phyloP scores from a whole-genome alignment of 768 basidiomycete species.

The Psilocybe cyanescens region DNA sequence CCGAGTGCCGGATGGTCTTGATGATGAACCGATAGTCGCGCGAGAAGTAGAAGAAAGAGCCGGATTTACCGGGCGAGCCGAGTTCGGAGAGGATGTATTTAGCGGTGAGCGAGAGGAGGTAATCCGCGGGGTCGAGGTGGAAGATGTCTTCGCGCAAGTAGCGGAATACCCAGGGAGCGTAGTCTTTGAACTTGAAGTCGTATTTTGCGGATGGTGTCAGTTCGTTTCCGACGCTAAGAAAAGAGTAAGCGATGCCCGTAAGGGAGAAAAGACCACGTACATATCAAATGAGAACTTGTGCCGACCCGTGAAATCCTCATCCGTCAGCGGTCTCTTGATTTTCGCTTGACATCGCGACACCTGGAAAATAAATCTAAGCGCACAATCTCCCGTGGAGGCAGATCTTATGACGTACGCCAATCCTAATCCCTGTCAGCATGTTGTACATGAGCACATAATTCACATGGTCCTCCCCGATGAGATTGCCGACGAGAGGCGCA shows the following conservation, averaged over 20 bases:
- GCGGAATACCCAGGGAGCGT: constrained; percentile 97
- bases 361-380: constrained; percentile 38
- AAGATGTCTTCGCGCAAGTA: constrained; percentile 94
- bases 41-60: constrained; percentile 99
- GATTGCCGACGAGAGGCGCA: constrained; percentile 84
- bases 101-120: constrained; percentile 92
- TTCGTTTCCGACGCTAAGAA: constrained; percentile 88
- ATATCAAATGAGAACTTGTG: constrained; percentile 99
- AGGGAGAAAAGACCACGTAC: constrained; percentile 47
- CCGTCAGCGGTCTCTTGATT: constrained; percentile 80
- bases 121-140: constrained; percentile 95
- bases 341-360: constrained; percentile 98
- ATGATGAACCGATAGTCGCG: constrained; percentile 99
- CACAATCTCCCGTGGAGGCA: neutral
- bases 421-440: constrained; percentile 98
- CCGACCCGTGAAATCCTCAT: constrained; percentile 84
- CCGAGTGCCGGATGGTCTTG: constrained; percentile 95
- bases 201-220: constrained; percentile 97
- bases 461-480: constrained; percentile 98
- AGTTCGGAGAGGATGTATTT: constrained; percentile 98
- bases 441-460: constrained; percentile 99
- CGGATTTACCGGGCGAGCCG: constrained; percentile 97
- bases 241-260: neutral
- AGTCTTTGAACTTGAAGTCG: constrained; percentile 99
- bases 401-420: constrained; percentile 64